These are phyloP conservation scores for Pythium diclinum DNA, from an alignment of 352 stramenopile genomes.

Conservation along the genomic window DNA sequence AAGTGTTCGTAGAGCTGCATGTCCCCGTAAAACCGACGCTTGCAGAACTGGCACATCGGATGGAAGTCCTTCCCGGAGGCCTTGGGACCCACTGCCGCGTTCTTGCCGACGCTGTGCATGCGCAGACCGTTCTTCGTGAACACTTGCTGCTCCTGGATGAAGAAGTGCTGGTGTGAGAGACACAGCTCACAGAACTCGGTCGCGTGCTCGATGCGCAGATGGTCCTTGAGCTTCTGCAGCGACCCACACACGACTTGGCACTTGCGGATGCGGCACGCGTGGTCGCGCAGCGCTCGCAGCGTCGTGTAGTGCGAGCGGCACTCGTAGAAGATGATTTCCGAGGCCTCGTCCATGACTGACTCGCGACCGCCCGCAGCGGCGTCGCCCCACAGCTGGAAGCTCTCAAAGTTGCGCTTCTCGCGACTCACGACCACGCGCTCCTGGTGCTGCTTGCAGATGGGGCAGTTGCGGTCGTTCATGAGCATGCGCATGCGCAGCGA, in stretches of 20 bases:
- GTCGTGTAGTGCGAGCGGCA: slow-evolving; percentile 60
- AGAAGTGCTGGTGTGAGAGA: slow-evolving; percentile 72
- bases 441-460: slow-evolving; percentile 75
- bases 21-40: slow-evolving; percentile 81
- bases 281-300: slow-evolving; percentile 55
- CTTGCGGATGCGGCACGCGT: slow-evolving; percentile 59
- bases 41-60: slow-evolving; percentile 89
- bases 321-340: slow-evolving; percentile 78
- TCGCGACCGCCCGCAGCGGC: slow-evolving; percentile 42
- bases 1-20: slow-evolving; percentile 85
- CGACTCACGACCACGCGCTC: slow-evolving; percentile 66
- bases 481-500: slow-evolving; percentile 78
- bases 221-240: slow-evolving; percentile 61
- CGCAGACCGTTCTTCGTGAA: slow-evolving; percentile 72
- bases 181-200: slow-evolving; percentile 81
- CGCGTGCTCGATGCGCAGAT: slow-evolving; percentile 60
- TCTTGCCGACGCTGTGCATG: slow-evolving; percentile 58
- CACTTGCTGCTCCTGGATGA: slow-evolving; percentile 77
- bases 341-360: slow-evolving; percentile 65
- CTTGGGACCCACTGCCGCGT: slow-evolving; percentile 39
- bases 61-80: slow-evolving; percentile 76
- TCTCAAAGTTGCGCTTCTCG: slow-evolving; percentile 45
- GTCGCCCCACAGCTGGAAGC: slow-evolving; percentile 77
- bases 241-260: slow-evolving; percentile 55
- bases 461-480: slow-evolving; percentile 74